These are phyloP conservation scores for Lentinus brumalis DNA, from an alignment of 768 basidiomycete species.

Conservation along the genomic window DNA sequence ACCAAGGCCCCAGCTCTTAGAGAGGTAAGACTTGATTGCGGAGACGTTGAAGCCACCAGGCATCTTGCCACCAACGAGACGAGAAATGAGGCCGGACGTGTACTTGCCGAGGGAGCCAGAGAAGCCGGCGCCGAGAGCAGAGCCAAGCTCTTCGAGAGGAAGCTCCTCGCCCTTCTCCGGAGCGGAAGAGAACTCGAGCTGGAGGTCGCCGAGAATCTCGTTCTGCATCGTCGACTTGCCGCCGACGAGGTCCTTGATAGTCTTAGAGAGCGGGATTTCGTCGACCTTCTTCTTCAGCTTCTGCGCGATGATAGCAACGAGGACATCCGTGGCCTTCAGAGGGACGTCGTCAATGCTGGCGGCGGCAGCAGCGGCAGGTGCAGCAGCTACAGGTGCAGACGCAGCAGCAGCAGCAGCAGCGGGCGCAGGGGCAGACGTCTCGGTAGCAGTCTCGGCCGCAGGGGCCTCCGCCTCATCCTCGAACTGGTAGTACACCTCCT, in stretches of 20 bases:
- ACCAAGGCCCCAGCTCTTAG: conserved; percentile 96
- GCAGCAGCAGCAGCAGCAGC: conserved; percentile 45
- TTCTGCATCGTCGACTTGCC: conserved; percentile 99
- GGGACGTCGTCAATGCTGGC: conserved; percentile 87
- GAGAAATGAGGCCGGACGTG: conserved; percentile 85
- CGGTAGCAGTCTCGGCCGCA: conserved; percentile 36
- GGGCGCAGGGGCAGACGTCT: conserved; percentile 39
- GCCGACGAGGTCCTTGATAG: conserved; percentile 97
- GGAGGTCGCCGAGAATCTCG: conserved; percentile 96
- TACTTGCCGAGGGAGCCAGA: conserved; percentile 92
- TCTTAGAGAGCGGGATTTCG: conserved; percentile 88
- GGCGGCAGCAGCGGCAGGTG: conserved; percentile 61
- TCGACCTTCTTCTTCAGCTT: conserved; percentile 95
- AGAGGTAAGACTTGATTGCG: conserved; percentile 84
- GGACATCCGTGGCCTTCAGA: conserved; percentile 86
- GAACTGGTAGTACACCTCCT: conserved; percentile 97
- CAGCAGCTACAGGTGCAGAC: conserved; percentile 47
- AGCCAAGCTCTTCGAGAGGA: conserved; percentile 92
- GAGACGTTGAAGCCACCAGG: conserved; percentile 98
- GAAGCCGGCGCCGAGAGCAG: conserved; percentile 79
- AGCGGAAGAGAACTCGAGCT: conserved; percentile 91
- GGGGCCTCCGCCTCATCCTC: conserved; percentile 76
- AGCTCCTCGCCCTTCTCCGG: conserved; percentile 99
- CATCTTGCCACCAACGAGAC: conserved; percentile 94
- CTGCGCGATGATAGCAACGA: conserved; percentile 89